Evolutionary conservation across 768 basidiomycete species (phyloP).

Genomic region (Tricholoma hemisulphureum): DNA sequence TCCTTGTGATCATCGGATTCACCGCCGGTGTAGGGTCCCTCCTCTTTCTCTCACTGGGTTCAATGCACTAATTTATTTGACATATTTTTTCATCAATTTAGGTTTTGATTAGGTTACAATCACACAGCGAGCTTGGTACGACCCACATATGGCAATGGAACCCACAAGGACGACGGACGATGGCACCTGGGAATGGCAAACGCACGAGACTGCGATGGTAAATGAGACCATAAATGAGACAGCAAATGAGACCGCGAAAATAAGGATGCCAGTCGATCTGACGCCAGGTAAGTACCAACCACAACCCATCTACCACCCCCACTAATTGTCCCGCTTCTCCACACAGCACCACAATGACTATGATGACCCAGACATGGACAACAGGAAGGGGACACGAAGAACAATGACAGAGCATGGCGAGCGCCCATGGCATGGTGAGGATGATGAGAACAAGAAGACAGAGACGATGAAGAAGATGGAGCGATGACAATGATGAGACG

Average conservation of each 20-base stretch:
- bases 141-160: not conserved
- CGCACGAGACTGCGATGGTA: not conserved
- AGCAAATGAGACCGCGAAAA: not conserved
- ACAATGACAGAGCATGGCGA: not conserved
- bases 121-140: not conserved
- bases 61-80: not conserved
- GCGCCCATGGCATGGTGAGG: not conserved
- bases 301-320: not conserved
- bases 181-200: not conserved
- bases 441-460: not conserved
- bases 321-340: not conserved
- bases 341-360: not conserved
- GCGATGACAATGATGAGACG: not conserved
- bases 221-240: not conserved
- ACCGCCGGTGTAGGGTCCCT: conserved; percentile 39
- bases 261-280: not conserved
- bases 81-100: not conserved
- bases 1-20: conserved; percentile 46
- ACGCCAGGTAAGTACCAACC: not conserved
- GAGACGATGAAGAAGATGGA: not conserved
- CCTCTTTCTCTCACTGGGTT: not conserved
- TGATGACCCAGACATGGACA: not conserved
- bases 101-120: not conserved
- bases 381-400: not conserved
- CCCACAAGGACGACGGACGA: not conserved